A percentile compares a stretch with the other conserved stretches of the same genome.
Evolutionary conservation across 495 filamentous ascomycete genomes (phyloP).

Genomic region (Parathielavia hyrcaniae): DNA sequence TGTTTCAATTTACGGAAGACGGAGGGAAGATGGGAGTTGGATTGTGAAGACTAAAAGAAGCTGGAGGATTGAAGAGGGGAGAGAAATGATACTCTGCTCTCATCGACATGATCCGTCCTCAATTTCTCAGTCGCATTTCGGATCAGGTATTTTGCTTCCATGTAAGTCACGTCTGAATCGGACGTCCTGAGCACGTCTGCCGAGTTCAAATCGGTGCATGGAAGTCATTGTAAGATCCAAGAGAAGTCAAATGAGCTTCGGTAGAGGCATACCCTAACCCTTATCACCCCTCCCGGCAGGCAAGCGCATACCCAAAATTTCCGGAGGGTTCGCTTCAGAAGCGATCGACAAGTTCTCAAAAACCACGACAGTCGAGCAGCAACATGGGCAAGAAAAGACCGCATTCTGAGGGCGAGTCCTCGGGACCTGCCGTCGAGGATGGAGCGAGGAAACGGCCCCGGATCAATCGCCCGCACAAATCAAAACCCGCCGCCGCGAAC

Average conservation of each 20-base stretch:
- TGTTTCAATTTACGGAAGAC: no score
- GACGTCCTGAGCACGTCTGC: not conserved
- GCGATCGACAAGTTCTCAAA: not conserved
- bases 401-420: slow-evolving; percentile 23
- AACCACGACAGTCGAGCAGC: not conserved
- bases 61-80: slow-evolving; percentile 1
- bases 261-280: slow-evolving; percentile 13
- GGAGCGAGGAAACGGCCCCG: slow-evolving; percentile 16
- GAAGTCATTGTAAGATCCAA: no score
- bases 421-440: slow-evolving; percentile 13
- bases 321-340: not conserved
- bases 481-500: slow-evolving; percentile 33
- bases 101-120: slow-evolving; percentile 4
- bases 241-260: not conserved
- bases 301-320: slow-evolving; percentile 9
- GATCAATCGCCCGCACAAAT: slow-evolving; percentile 23
- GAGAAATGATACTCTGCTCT: not conserved
- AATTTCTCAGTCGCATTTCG: not conserved
- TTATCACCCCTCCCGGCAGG: not conserved
- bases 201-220: not conserved
- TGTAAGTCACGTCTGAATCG: not conserved
- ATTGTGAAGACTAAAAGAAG: not conserved
- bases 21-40: no score
- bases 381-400: slow-evolving; percentile 23
- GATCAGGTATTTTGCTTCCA: not conserved